Evolutionary conservation across 371 early-diverging fungal genomes (phyloP).

Genomic region (Rhizopus sp.): DNA sequence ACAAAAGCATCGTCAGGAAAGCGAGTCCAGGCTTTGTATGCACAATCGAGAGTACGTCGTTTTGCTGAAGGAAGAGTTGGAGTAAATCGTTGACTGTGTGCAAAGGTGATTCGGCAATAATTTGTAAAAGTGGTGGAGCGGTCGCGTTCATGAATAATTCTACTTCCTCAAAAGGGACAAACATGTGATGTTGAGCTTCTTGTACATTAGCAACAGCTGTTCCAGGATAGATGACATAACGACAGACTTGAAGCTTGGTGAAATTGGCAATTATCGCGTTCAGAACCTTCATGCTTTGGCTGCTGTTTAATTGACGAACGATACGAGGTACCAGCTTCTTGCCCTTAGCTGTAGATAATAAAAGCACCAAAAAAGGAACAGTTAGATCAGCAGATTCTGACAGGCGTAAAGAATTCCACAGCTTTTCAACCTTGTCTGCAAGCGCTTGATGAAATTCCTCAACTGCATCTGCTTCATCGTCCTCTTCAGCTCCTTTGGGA

Average conservation of each 20-base stretch:
- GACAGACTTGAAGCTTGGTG: conserved; percentile 84
- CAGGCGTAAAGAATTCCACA: conserved; percentile 62
- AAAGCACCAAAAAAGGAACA: conserved; percentile 47
- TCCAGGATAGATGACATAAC: conserved; percentile 59
- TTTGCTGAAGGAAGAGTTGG: conserved; percentile 83
- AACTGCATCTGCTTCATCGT: conserved; percentile 45
- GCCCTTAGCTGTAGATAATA: conserved; percentile 82
- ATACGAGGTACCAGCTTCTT: conserved; percentile 86
- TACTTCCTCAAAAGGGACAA: conserved; percentile 60
- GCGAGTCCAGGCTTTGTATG: conserved; percentile 86
- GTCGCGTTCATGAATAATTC: conserved; percentile 85
- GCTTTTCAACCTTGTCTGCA: conserved; percentile 51
- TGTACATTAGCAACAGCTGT: conserved; percentile 48
- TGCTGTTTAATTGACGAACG: conserved; percentile 72
- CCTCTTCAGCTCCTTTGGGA: conserved; percentile 48
- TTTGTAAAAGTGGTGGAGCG: conserved; percentile 77
- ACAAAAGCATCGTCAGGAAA: conserved; percentile 87
- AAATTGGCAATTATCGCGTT: conserved; percentile 81
- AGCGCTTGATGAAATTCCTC: conserved; percentile 48
- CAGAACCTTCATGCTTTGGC: conserved; percentile 77
- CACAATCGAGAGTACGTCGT: conserved; percentile 81
- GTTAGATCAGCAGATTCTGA: conserved; percentile 8
- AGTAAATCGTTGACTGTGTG: conserved; percentile 77
- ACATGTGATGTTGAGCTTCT: conserved; percentile 47
- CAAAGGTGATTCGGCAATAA: conserved; percentile 83